Base-by-base conservation (phyloP, 176 grass and related monocot genomes). In the Cenchrus purpureus region DNA sequence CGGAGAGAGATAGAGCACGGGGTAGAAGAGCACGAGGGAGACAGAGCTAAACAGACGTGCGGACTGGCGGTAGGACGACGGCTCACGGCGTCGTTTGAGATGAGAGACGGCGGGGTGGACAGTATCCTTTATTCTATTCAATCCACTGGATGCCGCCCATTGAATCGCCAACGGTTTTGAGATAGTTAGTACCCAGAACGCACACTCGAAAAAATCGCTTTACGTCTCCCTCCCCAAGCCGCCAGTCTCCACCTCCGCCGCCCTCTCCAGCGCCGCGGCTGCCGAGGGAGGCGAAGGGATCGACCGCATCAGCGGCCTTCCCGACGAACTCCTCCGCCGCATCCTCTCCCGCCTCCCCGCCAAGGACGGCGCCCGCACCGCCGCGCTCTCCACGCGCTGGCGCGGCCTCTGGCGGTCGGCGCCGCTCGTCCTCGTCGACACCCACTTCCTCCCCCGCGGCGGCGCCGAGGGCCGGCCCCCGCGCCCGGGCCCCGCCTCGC, bases 351-450 rank as follows among this genome's bases (percentile, higher is more conserved):
- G 37, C 48, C 77, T 87, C 68, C 77, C 60, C 32, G 44, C 63
- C 65, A 82, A 77, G 79, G 73, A 88, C 31, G 54, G 70, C 12
- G 72, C 79, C 53, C 72, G 43, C 52, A 88, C 79, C 86, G 20
- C 79, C 64, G 63, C 32, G 37, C 80, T 88, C 61, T 83, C 80
- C 54, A 52, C 71, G 54, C 65, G 80, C 64, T 88, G 73, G 73
- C 55, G 28, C 51, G 10, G 73, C 19, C n/a, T 83, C 42, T 88
- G 79, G 79, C 15, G 40, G 48, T 48, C 70, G 70, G 60, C 51
- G 12, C 86, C 86, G 14, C 79, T 82, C 60, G 68, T 77, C 61
- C 15, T 87, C 66, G 84, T 28, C 66, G 84, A 86, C 66, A 58
- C 65, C 50, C 66, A 86, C 22, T 57, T 79, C 55, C 55, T 79